Conservation (phyloP, 768 basidiomycete genomes). For the Crepidotus variabilis region DNA sequence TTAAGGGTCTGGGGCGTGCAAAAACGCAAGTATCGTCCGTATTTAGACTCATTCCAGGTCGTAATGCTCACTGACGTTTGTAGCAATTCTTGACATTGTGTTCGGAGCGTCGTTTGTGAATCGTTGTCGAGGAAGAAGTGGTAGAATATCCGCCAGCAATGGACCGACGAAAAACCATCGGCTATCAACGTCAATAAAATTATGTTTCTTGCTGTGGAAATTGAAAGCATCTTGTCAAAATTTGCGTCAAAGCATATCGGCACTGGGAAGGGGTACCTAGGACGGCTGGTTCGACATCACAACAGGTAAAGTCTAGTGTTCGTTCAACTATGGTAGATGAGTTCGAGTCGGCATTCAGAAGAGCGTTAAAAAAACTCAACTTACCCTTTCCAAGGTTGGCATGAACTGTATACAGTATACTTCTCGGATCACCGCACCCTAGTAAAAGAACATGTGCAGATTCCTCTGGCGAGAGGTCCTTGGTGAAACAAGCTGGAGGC, state of each 20-base stretch:
- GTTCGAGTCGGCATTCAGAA: neutral
- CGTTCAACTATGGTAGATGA: constrained; percentile 20
- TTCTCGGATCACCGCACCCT: constrained; percentile 56
- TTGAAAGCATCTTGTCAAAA: neutral
- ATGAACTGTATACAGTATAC: constrained; percentile 45
- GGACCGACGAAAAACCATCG: constrained; percentile 23
- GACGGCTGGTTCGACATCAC: constrained; percentile 45
- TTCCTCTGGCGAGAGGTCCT: constrained; percentile 43
- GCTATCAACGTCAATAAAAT: constrained; percentile 39
- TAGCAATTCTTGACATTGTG: constrained; percentile 36
- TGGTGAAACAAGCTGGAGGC: constrained; percentile 44
- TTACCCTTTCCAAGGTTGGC: constrained; percentile 23
- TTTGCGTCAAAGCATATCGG: neutral
- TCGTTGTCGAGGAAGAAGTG: constrained; percentile 42
- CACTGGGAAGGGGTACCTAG: constrained; percentile 29
- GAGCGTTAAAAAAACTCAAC: constrained; percentile 2
- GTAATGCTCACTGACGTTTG: constrained; percentile 26
- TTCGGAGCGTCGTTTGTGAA: constrained; percentile 26
- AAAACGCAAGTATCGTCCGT: constrained; percentile 34
- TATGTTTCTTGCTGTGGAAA: constrained; percentile 40
- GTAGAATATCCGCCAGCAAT: constrained; percentile 46
- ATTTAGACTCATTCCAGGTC: constrained; percentile 36
- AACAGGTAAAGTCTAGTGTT: constrained; percentile 45
- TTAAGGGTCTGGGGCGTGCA: constrained; percentile 33
- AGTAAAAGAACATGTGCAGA: constrained; percentile 44